Conservation (phyloP, 1,284 basidiomycete genomes). For the Xanthoconium separans region DNA sequence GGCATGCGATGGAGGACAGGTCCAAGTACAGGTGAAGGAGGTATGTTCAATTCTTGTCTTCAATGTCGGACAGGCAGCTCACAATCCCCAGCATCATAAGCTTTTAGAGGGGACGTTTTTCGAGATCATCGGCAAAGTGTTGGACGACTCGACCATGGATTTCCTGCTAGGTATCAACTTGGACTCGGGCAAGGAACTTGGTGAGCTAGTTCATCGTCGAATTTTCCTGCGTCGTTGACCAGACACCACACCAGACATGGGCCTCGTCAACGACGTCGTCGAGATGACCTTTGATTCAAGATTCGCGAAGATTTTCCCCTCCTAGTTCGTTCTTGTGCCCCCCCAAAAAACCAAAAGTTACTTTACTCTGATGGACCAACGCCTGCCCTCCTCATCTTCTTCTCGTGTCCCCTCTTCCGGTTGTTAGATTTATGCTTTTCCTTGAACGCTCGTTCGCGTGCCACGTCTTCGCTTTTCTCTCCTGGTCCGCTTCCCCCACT, state of each 20-base stretch:
- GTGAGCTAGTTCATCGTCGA: slow-evolving; percentile 36
- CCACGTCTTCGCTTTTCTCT: slow-evolving; percentile 20
- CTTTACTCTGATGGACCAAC: slow-evolving; percentile 26
- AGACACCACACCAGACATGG: slow-evolving; percentile 57
- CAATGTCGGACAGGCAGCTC: neutral
- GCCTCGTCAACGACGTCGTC: slow-evolving; percentile 63
- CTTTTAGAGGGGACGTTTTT: slow-evolving; percentile 56
- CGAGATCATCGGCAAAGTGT: slow-evolving; percentile 75
- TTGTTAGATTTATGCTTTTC: slow-evolving; percentile 72
- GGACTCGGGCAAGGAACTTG: slow-evolving; percentile 55
- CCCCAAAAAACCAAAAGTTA: neutral
- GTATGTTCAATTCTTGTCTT: slow-evolving; percentile 37
- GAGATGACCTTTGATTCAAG: slow-evolving; percentile 63
- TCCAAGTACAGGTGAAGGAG: slow-evolving; percentile 51
- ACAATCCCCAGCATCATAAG: slow-evolving; percentile 41
- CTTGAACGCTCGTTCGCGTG: slow-evolving; percentile 61
- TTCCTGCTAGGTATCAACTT: slow-evolving; percentile 62
- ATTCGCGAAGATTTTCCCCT: slow-evolving; percentile 53
- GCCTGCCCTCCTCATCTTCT: slow-evolving; percentile 66
- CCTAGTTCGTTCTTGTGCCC: slow-evolving; percentile 9
- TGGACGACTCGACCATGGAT: slow-evolving; percentile 60
- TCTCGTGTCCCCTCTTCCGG: slow-evolving; percentile 71
- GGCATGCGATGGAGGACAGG: slow-evolving; percentile 71
- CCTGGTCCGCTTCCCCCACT: slow-evolving; percentile 38
- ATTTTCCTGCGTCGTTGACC: slow-evolving; percentile 4